phyloP scores from a whole-genome alignment of 225 moss, liverwort and hornwort genomes.

The Straminergon stramineum region DNA sequence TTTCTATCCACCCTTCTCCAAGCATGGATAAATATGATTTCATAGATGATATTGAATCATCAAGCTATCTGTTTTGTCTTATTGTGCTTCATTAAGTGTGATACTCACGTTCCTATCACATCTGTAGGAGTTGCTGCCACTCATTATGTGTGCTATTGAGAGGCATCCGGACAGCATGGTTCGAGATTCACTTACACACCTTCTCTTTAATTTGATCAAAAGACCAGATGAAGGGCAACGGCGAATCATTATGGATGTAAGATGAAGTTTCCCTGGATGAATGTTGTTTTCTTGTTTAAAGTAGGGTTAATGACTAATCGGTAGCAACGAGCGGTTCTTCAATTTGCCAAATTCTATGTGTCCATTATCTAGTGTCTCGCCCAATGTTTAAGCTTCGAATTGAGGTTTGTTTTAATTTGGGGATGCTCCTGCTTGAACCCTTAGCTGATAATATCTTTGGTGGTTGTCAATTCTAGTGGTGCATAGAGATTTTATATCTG shows the following conservation, averaged over 20 bases:
- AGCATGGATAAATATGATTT: background rate
- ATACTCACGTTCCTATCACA: background rate
- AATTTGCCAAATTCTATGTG: background rate
- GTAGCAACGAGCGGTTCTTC: background rate
- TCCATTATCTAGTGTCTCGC: background rate
- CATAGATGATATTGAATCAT: background rate
- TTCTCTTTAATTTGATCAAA: slow-evolving; percentile 94
- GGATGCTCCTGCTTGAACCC: background rate
- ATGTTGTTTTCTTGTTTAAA: background rate
- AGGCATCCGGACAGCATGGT: slow-evolving; percentile 76
- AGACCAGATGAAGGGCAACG: slow-evolving; percentile 80
- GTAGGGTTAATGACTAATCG: background rate
- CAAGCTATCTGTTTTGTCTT: background rate
- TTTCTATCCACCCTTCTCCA: background rate
- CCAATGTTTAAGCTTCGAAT: background rate
- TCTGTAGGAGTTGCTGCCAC: slow-evolving; percentile 80
- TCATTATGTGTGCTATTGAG: slow-evolving; percentile 98
- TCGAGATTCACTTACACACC: slow-evolving; percentile 89
- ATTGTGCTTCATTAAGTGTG: background rate
- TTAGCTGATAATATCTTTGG: background rate
- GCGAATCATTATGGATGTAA: slow-evolving; percentile 93
- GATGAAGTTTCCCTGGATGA: background rate
- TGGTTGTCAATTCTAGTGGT: background rate
- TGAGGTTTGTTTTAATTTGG: background rate
- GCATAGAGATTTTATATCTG: background rate